Evolutionary conservation across 257 asterid genomes (phyloP).

Genomic region (Buddleja alternifolia): DNA sequence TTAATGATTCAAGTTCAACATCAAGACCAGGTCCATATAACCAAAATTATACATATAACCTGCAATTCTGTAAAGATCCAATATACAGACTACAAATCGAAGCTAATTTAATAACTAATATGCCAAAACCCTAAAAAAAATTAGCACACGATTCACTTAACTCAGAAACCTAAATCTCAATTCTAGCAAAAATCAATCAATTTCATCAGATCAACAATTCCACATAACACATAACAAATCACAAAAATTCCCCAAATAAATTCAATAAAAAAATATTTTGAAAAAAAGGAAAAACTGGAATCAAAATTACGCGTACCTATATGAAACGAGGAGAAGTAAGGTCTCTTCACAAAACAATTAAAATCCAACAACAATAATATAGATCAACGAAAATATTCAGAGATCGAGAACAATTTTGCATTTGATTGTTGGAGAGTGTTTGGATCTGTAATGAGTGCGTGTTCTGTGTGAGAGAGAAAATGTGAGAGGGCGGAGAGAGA

Average conservation of each 20-base stretch:
- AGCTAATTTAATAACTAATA: not conserved
- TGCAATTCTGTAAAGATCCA: slow-evolving; percentile 19
- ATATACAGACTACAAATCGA: not conserved
- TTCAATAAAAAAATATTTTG: not conserved
- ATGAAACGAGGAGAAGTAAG: slow-evolving; percentile 28
- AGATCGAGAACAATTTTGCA: not conserved
- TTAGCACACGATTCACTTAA: slow-evolving; percentile 21
- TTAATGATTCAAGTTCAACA: slow-evolving; percentile 4
- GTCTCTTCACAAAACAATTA: not conserved
- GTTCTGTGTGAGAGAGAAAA: slow-evolving; percentile 24
- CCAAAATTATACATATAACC: not conserved
- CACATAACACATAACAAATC: not conserved
- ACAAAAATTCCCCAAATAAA: not conserved
- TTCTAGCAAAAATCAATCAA: not conserved
- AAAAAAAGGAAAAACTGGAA: not conserved
- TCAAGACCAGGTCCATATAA: not conserved
- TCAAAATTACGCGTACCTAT: slow-evolving; percentile 44
- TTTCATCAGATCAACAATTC: slow-evolving; percentile 27
- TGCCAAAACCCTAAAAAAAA: slow-evolving; percentile 9
- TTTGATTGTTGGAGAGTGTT: not conserved
- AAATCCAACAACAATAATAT: not conserved
- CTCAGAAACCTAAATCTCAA: slow-evolving; percentile 22
- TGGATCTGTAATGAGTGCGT: slow-evolving; percentile 34
- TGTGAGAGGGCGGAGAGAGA: not conserved
- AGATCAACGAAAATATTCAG: not conserved